Evolutionary conservation across 2,329 filamentous ascomycete species (phyloP).

Genomic region (Neonectria hederae): DNA sequence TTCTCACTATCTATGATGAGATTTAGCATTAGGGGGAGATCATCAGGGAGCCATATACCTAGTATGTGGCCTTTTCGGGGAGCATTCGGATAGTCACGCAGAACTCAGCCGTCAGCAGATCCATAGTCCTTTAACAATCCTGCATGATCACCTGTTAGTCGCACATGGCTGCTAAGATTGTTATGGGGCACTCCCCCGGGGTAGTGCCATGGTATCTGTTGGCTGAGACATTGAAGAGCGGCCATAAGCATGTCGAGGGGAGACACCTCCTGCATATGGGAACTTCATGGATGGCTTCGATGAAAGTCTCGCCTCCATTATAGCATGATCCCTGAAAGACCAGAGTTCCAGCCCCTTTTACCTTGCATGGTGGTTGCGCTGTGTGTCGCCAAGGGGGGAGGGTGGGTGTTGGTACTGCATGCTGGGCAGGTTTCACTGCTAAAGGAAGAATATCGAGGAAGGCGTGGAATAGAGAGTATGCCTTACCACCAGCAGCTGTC

Average conservation of each 20-base stretch:
- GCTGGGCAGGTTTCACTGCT: not conserved
- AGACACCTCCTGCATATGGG: not conserved
- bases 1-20: not conserved
- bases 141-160: not conserved
- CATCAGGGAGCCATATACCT: not conserved
- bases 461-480: conserved; percentile 1
- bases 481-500: not conserved
- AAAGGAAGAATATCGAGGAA: too few relatives aligned
- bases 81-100: not conserved
- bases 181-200: not conserved
- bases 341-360: not conserved
- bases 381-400: not conserved
- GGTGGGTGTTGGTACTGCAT: not conserved
- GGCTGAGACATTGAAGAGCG: not conserved
- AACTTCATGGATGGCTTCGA: not conserved
- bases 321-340: too few relatives aligned
- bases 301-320: not conserved
- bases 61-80: not conserved
- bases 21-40: not conserved
- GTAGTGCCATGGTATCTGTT: not conserved
- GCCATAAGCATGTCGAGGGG: not conserved
- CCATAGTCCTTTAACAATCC: not conserved
- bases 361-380: conserved; percentile 4
- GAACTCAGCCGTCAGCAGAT: not conserved
- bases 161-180: not conserved